phyloP scores from a whole-genome alignment of 768 basidiomycete genomes.

The Tulasnella sp. region DNA sequence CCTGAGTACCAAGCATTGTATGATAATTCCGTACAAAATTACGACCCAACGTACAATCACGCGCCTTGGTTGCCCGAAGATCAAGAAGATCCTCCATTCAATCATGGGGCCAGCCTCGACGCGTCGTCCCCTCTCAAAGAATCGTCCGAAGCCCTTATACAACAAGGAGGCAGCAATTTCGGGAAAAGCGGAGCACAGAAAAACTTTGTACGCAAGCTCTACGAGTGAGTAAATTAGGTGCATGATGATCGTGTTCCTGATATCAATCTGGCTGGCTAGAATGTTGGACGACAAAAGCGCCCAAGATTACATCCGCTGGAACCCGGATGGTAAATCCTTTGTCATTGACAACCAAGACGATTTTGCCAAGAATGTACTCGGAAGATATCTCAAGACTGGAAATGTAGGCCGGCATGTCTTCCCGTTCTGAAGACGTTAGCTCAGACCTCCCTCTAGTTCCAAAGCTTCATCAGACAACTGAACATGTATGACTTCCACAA shows the following conservation, averaged over 20 bases:
- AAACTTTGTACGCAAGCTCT: background rate
- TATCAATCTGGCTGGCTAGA: background rate
- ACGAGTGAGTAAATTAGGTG: background rate
- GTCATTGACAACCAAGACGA: background rate
- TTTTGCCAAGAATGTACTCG: background rate
- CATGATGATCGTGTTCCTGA: background rate
- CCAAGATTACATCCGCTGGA: background rate
- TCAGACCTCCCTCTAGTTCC: conserved; percentile 51
- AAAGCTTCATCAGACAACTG: conserved; percentile 87
- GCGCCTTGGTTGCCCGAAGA: background rate
- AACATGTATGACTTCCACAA: conserved; percentile 96
- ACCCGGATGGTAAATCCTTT: background rate
- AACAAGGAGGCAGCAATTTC: background rate
- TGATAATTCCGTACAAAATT: too few species aligned
- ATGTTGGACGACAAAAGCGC: background rate
- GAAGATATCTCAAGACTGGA: background rate
- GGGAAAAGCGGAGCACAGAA: background rate
- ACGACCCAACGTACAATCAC: too few species aligned
- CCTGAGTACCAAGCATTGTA: too few species aligned
- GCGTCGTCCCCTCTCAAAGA: background rate
- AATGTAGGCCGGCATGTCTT: background rate
- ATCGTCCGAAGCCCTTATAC: background rate
- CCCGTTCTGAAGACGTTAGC: background rate
- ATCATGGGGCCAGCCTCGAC: background rate
- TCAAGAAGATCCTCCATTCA: background rate